Conservation (phyloP, 2,329 filamentous ascomycete genomes). For the Xylariaceae sp. region DNA sequence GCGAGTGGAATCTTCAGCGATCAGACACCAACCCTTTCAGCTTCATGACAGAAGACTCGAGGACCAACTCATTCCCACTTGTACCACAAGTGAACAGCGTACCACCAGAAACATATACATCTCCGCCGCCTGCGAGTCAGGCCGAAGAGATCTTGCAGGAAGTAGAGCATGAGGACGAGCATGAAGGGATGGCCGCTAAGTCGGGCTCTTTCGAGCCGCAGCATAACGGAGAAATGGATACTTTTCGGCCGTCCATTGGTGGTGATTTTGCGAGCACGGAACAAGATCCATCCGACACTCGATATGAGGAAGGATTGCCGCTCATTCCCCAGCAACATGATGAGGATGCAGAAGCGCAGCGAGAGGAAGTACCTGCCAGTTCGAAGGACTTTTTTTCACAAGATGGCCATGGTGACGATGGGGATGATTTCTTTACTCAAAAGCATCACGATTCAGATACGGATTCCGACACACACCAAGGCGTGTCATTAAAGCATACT, state of each 20-base stretch:
- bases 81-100: constrained; percentile 45
- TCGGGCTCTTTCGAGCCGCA: not conserved
- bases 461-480: constrained; percentile 18
- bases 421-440: constrained; percentile 63
- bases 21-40: constrained; percentile 57
- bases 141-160: constrained; percentile 53
- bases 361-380: constrained; percentile 21
- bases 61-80: constrained; percentile 62
- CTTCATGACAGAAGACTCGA: constrained; percentile 55
- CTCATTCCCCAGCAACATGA: constrained; percentile 47
- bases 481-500: constrained; percentile 25
- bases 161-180: constrained; percentile 42
- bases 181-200: constrained; percentile 5
- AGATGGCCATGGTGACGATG: constrained; percentile 45
- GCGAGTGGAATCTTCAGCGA: constrained; percentile 54
- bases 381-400: constrained; percentile 38
- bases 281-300: constrained; percentile 50
- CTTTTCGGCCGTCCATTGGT: constrained; percentile 39
- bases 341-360: constrained; percentile 25
- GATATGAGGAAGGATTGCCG: constrained; percentile 69
- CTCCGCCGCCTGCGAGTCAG: constrained; percentile 48
- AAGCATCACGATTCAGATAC: constrained; percentile 35
- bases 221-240: constrained; percentile 18
- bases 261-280: constrained; percentile 41
- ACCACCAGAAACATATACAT: constrained; percentile 28